A percentile compares a stretch with the other conserved stretches of the same genome.
phyloP scores from a whole-genome alignment of 805 yeast species.

The Barnettozyma populi region DNA sequence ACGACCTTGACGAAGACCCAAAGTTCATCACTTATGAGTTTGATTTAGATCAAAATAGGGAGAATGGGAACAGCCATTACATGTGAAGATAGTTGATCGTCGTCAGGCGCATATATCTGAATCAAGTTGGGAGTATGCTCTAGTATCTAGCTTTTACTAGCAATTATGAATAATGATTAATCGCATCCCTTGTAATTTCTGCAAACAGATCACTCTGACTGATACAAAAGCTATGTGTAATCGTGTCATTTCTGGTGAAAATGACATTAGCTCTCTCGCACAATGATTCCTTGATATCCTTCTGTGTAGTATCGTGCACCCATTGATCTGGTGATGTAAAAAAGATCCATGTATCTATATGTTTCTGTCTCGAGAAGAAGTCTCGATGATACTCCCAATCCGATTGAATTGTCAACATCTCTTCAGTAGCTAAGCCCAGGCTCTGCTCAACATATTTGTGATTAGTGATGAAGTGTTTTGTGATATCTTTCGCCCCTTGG shows the following conservation, averaged over 20 bases:
- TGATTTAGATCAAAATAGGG: slow-evolving; percentile 10
- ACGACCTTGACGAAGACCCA: slow-evolving; percentile 28
- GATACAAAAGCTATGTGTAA: slow-evolving; percentile 59
- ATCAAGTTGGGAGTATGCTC: neutral
- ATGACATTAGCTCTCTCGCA: slow-evolving; percentile 25
- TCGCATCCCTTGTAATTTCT: slow-evolving; percentile 28
- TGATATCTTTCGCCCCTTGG: slow-evolving; percentile 26
- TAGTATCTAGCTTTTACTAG: too few species aligned
- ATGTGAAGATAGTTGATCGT: neutral
- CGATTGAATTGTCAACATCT: slow-evolving; percentile 46
- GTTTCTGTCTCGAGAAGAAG: slow-evolving; percentile 28
- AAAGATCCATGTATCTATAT: slow-evolving; percentile 41
- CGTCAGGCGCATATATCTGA: too few species aligned
- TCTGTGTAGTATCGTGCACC: slow-evolving; percentile 51
- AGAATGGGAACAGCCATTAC: neutral
- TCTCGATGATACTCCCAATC: slow-evolving; percentile 47
- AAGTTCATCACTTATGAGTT: slow-evolving; percentile 22
- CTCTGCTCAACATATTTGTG: slow-evolving; percentile 47
- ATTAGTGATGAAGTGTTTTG: slow-evolving; percentile 37
- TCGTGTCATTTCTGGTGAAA: slow-evolving; percentile 29
- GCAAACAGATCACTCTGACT: slow-evolving; percentile 45
- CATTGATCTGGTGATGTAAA: slow-evolving; percentile 62
- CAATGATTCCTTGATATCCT: slow-evolving; percentile 34
- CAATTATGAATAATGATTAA: neutral
- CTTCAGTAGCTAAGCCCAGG: slow-evolving; percentile 52